Evolutionary conservation across 2,329 filamentous ascomycete species (phyloP).

Genomic region (Trichoderma sp.): DNA sequence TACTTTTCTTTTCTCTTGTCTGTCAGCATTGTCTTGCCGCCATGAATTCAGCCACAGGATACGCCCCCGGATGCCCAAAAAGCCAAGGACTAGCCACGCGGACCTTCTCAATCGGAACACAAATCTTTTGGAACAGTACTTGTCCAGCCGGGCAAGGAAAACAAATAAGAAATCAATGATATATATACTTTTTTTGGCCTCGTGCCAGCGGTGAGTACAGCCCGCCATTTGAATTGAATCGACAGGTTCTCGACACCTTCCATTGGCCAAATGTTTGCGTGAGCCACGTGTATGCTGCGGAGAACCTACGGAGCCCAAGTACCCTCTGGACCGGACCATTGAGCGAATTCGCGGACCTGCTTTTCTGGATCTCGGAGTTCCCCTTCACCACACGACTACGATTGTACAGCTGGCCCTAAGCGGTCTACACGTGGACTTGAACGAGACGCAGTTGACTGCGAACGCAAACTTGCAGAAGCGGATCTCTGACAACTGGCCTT

Average conservation of each 20-base stretch:
- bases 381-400: constrained; percentile 4
- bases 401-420: constrained; percentile 9
- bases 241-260: constrained; percentile 10
- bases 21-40: constrained; percentile 24
- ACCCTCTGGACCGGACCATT: constrained; percentile 28
- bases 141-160: constrained; percentile 33
- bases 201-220: constrained; percentile 38
- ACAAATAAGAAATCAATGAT: constrained; percentile 28
- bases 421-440: constrained; percentile 15
- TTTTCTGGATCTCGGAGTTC: constrained; percentile 17
- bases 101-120: constrained; percentile 8
- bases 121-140: constrained; percentile 26
- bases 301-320: constrained; percentile 18
- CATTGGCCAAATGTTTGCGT: constrained; percentile 17
- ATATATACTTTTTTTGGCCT: constrained; percentile 23
- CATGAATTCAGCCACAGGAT: constrained; percentile 24
- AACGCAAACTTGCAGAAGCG: constrained; percentile 30
- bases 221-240: constrained; percentile 27
- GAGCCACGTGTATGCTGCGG: constrained; percentile 12
- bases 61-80: constrained; percentile 19
- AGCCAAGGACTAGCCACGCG: constrained; percentile 20
- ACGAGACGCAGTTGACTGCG: constrained; percentile 32
- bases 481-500: constrained; percentile 17
- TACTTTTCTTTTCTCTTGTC: constrained; percentile 27
- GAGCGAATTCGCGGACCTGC: constrained; percentile 26